Evolutionary conservation across 768 basidiomycete species (phyloP).

Genomic region (Mycena kentingensis): DNA sequence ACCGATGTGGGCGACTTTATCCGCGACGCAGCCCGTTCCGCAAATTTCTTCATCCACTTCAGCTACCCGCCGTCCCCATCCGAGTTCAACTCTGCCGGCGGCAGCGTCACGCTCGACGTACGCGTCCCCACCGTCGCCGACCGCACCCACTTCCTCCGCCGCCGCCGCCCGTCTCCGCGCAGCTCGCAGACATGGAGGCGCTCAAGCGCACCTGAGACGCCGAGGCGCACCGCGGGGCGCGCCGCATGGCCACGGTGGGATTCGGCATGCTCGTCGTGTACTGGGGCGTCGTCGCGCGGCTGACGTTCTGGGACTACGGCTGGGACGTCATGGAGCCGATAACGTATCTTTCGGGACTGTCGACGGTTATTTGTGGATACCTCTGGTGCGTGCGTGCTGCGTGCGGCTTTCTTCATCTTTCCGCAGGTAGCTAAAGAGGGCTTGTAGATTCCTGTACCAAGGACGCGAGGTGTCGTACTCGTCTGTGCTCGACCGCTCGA

Average conservation of each 20-base stretch:
- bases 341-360: slow-evolving; percentile 64
- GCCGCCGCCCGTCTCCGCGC: slow-evolving; percentile 44
- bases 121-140: slow-evolving; percentile 65
- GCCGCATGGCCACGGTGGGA: slow-evolving; percentile 57
- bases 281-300: slow-evolving; percentile 64
- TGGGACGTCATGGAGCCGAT: slow-evolving; percentile 74
- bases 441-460: slow-evolving; percentile 63
- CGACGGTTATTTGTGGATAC: slow-evolving; percentile 62
- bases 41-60: slow-evolving; percentile 54
- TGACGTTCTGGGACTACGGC: slow-evolving; percentile 65
- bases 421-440: no score
- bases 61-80: slow-evolving; percentile 31
- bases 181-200: slow-evolving; percentile 52
- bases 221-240: slow-evolving; percentile 58
- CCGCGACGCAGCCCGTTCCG: slow-evolving; percentile 56
- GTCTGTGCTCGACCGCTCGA: slow-evolving; percentile 58
- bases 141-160: slow-evolving; percentile 59
- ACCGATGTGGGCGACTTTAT: slow-evolving; percentile 71
- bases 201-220: slow-evolving; percentile 58
- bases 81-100: neutral
- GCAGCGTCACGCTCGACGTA: slow-evolving; percentile 42
- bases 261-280: slow-evolving; percentile 62
- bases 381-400: slow-evolving; percentile 58
- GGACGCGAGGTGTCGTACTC: slow-evolving; percentile 67
- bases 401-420: neutral